phyloP scores from a whole-genome alignment of 2,329 filamentous ascomycete species.

The Acarospora socialis region DNA sequence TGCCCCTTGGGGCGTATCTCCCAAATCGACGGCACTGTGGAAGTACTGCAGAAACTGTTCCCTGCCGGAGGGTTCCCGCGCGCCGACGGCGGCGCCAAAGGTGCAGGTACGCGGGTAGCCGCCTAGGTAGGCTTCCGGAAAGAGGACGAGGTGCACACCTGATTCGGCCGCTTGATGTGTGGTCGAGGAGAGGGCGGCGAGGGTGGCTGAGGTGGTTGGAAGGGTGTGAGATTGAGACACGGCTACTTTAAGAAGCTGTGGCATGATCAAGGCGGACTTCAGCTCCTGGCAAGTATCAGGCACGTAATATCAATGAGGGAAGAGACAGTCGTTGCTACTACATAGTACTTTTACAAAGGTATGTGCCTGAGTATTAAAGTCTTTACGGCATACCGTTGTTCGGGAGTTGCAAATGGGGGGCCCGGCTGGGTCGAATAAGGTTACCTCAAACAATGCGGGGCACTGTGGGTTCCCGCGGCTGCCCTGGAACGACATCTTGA shows the following conservation, averaged over 20 bases:
- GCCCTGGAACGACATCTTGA: too few relatives aligned
- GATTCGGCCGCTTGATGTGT: constrained; percentile 48
- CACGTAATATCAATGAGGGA: too few relatives aligned
- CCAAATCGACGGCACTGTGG: constrained; percentile 63
- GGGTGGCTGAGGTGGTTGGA: constrained; percentile 37
- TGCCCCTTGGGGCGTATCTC: constrained; percentile 58
- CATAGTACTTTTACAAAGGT: too few relatives aligned
- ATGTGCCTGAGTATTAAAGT: too few relatives aligned
- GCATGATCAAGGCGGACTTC: too few relatives aligned
- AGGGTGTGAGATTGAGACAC: constrained; percentile 34
- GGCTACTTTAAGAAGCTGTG: constrained; percentile 28
- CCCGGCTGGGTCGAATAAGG: too few relatives aligned
- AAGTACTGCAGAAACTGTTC: constrained; percentile 78
- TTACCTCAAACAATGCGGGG: too few relatives aligned
- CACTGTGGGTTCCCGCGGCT: too few relatives aligned
- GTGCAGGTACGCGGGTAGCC: constrained; percentile 73
- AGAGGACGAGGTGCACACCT: constrained; percentile 57
- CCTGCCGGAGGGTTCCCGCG: constrained; percentile 51
- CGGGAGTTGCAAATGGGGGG: too few relatives aligned
- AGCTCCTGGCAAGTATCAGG: too few relatives aligned
- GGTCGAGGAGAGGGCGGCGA: constrained; percentile 49
- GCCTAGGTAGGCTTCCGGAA: constrained; percentile 84
- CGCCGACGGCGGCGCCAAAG: constrained; percentile 64
- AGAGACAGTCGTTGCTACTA: too few relatives aligned
- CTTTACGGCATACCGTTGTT: too few relatives aligned